Evolutionary conservation across 805 yeast species (phyloP).

Genomic region (Saccharomycopsis olivae): DNA sequence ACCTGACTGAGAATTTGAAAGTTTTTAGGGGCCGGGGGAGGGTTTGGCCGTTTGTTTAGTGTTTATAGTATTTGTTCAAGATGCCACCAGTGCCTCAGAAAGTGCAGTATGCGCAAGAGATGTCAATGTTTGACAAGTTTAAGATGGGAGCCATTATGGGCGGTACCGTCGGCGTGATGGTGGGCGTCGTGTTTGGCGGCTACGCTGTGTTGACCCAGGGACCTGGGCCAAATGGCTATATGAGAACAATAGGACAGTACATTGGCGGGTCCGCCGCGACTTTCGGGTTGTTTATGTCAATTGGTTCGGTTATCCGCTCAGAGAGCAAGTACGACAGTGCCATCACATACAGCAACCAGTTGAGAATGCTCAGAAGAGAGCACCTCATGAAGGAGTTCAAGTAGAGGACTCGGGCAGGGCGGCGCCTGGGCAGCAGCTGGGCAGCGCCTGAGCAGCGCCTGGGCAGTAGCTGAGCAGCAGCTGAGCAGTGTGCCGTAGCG

Average conservation of each 20-base stretch:
- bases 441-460: no score
- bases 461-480: no score
- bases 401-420: no score
- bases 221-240: constrained; percentile 96
- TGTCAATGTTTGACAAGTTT: constrained; percentile 89
- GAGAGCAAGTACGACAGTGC: constrained; percentile 28
- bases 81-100: constrained; percentile 47
- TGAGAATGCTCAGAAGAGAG: not conserved
- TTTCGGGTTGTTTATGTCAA: constrained; percentile 91
- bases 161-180: constrained; percentile 79
- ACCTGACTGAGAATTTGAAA: no score
- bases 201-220: constrained; percentile 85
- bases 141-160: constrained; percentile 99
- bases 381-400: not conserved
- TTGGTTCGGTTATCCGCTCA: constrained; percentile 85
- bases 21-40: no score
- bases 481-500: no score
- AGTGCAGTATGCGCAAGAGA: constrained; percentile 46
- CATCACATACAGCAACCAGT: not conserved
- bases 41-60: no score
- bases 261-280: constrained; percentile 95
- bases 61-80: no score
- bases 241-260: constrained; percentile 94
- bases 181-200: constrained; percentile 92
- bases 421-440: no score